phyloP scores from a whole-genome alignment of 1,284 basidiomycete species.

The Ceratobasidium sp. region DNA sequence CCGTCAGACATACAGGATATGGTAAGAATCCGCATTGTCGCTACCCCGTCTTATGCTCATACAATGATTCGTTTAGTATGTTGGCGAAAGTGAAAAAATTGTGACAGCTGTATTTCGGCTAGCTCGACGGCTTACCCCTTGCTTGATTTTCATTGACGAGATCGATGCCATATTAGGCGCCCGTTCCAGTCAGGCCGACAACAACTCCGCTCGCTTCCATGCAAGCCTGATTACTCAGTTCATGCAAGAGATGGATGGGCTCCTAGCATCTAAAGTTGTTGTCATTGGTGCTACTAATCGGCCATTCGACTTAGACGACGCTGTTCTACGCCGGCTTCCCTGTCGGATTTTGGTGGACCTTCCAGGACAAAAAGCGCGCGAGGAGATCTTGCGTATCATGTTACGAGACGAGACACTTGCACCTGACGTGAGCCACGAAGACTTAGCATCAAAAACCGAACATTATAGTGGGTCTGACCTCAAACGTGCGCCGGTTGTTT shows the following conservation, averaged over 20 bases:
- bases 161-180: conserved; percentile 95
- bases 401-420: conserved; percentile 81
- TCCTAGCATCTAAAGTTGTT: conserved; percentile 86
- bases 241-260: conserved; percentile 99
- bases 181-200: conserved; percentile 82
- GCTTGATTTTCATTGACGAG: conserved; percentile 96
- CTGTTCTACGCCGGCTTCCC: conserved; percentile 86
- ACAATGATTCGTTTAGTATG: conserved; percentile 83
- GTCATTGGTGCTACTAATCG: conserved; percentile 96
- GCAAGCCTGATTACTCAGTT: conserved; percentile 92
- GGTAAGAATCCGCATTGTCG: conserved; percentile 63
- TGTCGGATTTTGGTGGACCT: conserved; percentile 87
- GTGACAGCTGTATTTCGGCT: conserved; percentile 92
- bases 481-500: conserved; percentile 84
- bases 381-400: conserved; percentile 85
- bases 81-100: conserved; percentile 95
- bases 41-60: conserved; percentile 9
- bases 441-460: conserved; percentile 80
- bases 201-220: conserved; percentile 81
- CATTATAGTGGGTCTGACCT: conserved; percentile 92
- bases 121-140: conserved; percentile 88
- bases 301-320: conserved; percentile 88
- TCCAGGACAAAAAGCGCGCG: conserved; percentile 79
- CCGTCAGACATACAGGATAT: conserved; percentile 85
- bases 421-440: conserved; percentile 73